Conservation (phyloP, 129 eudicot genomes). For the Mikania micrantha region DNA sequence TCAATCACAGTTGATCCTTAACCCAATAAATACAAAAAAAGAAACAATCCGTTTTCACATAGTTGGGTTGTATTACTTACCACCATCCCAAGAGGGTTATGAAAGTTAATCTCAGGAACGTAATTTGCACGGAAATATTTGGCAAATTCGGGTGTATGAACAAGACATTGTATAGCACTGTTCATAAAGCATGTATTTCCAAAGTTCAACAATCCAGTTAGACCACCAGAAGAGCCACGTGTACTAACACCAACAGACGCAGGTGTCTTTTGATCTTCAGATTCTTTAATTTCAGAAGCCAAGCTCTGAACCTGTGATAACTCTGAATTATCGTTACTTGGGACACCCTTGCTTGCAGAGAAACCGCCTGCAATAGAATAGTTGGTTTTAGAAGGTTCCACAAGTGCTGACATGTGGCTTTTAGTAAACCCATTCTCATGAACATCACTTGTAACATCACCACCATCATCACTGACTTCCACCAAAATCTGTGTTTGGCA, state of each 20-base stretch:
- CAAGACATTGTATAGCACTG: conserved; percentile 96
- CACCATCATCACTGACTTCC: conserved; percentile 51
- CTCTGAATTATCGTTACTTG: conserved; percentile 52
- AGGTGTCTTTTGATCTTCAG: conserved; percentile 41
- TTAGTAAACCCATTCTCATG: conserved; percentile 58
- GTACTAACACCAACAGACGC: conserved; percentile 72
- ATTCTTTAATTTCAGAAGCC: conserved; percentile 42
- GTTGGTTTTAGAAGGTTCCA: conserved; percentile 52
- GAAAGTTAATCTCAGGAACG: conserved; percentile 81
- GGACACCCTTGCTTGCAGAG: conserved; percentile 51
- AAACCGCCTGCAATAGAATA: conserved; percentile 54
- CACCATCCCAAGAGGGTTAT: conserved; percentile 97
- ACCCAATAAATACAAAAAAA: conserved; percentile 1
- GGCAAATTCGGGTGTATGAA: conserved; percentile 95
- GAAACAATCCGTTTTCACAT: neutral
- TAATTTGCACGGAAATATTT: conserved; percentile 86
- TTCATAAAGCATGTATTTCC: conserved; percentile 99
- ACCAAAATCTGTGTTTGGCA: conserved; percentile 68
- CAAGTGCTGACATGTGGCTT: conserved; percentile 44
- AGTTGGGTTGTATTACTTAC: conserved; percentile 45
- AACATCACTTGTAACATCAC: conserved; percentile 31
- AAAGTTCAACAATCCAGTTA: conserved; percentile 85
- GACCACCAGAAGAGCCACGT: conserved; percentile 83
- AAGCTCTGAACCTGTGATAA: conserved; percentile 41
- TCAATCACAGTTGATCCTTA: conserved; percentile 2